These are phyloP conservation scores for Candida xyloterini DNA, from an alignment of 805 yeast species.

Conservation along the genomic window DNA sequence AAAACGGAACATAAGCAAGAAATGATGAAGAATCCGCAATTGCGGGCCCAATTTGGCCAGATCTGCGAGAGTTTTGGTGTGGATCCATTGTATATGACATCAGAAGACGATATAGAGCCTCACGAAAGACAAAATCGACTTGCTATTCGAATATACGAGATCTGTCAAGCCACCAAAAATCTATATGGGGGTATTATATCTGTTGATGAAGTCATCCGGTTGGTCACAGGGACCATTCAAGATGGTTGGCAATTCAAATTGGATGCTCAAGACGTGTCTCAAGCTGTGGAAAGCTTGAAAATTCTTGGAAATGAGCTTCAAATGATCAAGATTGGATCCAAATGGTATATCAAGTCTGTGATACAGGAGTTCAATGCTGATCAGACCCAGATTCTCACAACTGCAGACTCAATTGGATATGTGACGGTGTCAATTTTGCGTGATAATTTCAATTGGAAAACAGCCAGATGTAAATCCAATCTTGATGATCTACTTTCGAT, in stretches of 20 bases:
- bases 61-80: constrained; percentile 81
- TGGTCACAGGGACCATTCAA: constrained; percentile 26
- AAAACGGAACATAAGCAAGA: constrained; percentile 70
- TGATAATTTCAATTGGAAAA: constrained; percentile 78
- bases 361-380: constrained; percentile 65
- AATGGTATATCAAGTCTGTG: constrained; percentile 58
- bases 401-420: constrained; percentile 75
- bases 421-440: constrained; percentile 59
- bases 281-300: constrained; percentile 51
- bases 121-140: constrained; percentile 64
- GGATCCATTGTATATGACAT: constrained; percentile 61
- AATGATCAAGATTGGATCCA: constrained; percentile 53
- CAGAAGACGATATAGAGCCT: constrained; percentile 31
- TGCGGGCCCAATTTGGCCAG: constrained; percentile 67
- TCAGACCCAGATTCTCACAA: constrained; percentile 66
- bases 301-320: constrained; percentile 71
- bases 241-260: constrained; percentile 30
- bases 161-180: constrained; percentile 65
- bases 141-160: constrained; percentile 71
- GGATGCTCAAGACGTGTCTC: constrained; percentile 50
- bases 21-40: constrained; percentile 58
- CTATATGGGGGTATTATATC: constrained; percentile 82
- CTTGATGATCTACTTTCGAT: constrained; percentile 75
- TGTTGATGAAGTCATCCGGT: constrained; percentile 47
- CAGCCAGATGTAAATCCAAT: constrained; percentile 55